Percentiles rank a stretch among this genome's conserved stretches.
Evolutionary conservation across 345 rosid species (phyloP).

Genomic region (Clarkia xantiana): DNA sequence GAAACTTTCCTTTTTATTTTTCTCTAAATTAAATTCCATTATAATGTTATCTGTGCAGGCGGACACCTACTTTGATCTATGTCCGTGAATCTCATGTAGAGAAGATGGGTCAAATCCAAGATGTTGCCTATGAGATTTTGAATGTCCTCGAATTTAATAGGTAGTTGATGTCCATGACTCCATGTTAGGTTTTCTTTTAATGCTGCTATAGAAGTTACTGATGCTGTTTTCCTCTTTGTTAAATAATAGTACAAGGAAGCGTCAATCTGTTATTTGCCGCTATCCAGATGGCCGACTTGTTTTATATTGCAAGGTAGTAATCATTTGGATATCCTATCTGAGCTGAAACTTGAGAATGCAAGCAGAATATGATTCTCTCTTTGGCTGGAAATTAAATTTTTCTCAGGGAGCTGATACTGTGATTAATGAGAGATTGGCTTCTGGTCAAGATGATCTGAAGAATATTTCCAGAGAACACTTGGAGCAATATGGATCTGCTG

Average conservation of each 20-base stretch:
- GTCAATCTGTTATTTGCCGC: slow-evolving; percentile 98
- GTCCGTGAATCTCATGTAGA: slow-evolving; percentile 98
- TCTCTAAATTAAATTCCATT: too few species aligned
- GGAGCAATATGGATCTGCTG: slow-evolving; percentile 94
- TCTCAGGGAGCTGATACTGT: slow-evolving; percentile 97
- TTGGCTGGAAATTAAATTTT: slow-evolving; percentile 16
- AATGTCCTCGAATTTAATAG: slow-evolving; percentile 98
- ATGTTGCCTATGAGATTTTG: slow-evolving; percentile 77
- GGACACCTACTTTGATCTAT: slow-evolving; percentile 82
- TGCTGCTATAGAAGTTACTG: not conserved
- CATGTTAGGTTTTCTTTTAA: not conserved
- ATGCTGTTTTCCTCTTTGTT: slow-evolving; percentile 2
- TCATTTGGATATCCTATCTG: slow-evolving; percentile 9
- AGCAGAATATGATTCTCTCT: slow-evolving; percentile 9
- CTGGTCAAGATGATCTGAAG: slow-evolving; percentile 52
- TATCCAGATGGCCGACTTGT: slow-evolving; percentile 92
- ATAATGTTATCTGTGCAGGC: slow-evolving; percentile 31
- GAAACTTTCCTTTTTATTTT: too few species aligned
- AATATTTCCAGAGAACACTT: slow-evolving; percentile 71
- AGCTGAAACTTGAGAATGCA: slow-evolving; percentile 1
- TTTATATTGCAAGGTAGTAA: slow-evolving; percentile 82
- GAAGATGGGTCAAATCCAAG: slow-evolving; percentile 82
- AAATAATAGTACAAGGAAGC: slow-evolving; percentile 89
- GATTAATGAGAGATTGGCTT: slow-evolving; percentile 74
- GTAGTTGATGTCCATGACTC: slow-evolving; percentile 34